phyloP scores from a whole-genome alignment of 2,329 filamentous ascomycete species.

The Biscogniauxia mediterranea region DNA sequence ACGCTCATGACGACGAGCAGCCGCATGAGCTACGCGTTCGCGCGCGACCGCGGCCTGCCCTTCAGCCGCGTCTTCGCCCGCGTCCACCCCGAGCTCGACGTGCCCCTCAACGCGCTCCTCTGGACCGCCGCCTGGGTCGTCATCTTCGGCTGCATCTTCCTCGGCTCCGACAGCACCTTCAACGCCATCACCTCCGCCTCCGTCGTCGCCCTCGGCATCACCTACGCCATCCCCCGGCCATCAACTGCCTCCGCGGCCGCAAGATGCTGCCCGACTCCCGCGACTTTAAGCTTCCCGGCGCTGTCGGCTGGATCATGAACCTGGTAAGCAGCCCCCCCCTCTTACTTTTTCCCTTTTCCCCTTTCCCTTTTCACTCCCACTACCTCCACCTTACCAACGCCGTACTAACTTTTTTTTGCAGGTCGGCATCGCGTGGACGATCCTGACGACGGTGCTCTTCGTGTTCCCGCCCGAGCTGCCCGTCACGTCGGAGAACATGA shows the following conservation, averaged over 20 bases:
- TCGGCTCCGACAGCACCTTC: slow-evolving; percentile 66
- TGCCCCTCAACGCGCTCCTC: slow-evolving; percentile 65
- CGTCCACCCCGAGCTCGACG: slow-evolving; percentile 58
- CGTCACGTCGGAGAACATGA: slow-evolving; percentile 68
- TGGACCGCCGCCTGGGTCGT: slow-evolving; percentile 61
- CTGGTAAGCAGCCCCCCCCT: slow-evolving; percentile 35
- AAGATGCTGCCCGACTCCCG: slow-evolving; percentile 60
- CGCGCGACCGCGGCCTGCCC: slow-evolving; percentile 65
- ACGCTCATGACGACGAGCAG: slow-evolving; percentile 65
- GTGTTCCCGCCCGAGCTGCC: slow-evolving; percentile 69
- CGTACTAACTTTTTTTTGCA: slow-evolving; percentile 40
- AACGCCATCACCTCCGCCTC: slow-evolving; percentile 70
- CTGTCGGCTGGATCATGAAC: slow-evolving; percentile 61
- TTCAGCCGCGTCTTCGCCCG: slow-evolving; percentile 57
- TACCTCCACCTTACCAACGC: neutral
- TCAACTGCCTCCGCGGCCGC: slow-evolving; percentile 66
- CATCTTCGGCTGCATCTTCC: slow-evolving; percentile 67
- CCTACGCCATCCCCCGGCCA: slow-evolving; percentile 73
- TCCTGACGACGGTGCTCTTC: slow-evolving; percentile 72
- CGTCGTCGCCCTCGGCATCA: slow-evolving; percentile 69
- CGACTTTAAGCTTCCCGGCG: slow-evolving; percentile 53
- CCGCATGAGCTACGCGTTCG: slow-evolving; percentile 68
- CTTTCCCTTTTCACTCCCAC: slow-evolving; percentile 9
- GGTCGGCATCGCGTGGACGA: slow-evolving; percentile 62
- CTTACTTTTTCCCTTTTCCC: no score